Conservation (phyloP, 169 alveolate genomes). For the Plasmodium malariae region DNA sequence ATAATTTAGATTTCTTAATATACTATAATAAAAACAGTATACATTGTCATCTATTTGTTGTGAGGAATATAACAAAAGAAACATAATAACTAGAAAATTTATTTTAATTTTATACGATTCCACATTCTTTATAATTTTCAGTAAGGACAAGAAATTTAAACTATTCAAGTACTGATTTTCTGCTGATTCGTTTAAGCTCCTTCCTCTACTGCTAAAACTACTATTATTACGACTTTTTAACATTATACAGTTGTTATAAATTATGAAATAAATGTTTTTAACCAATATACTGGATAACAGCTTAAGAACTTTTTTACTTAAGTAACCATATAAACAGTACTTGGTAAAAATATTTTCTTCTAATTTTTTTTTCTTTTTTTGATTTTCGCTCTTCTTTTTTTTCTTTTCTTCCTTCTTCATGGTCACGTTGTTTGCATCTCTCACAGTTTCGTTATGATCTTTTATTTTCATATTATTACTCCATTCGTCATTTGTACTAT, state of each 20-base stretch:
- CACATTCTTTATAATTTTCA: conserved; percentile 53
- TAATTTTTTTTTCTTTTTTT: conserved; percentile 1
- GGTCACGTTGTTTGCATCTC: background rate
- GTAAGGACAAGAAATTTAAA: conserved; percentile 57
- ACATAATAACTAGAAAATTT: conserved; percentile 52
- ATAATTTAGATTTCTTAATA: conserved; percentile 45
- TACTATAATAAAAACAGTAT: conserved; percentile 56
- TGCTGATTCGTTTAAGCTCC: background rate
- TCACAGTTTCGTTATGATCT: background rate
- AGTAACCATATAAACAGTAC: conserved; percentile 32
- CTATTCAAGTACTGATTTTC: conserved; percentile 48
- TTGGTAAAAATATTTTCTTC: conserved; percentile 18
- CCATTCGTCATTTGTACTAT: background rate
- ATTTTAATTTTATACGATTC: conserved; percentile 67
- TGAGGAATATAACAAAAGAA: conserved; percentile 44
- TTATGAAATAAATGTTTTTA: conserved; percentile 60
- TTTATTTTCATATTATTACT: background rate
- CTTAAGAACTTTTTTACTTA: conserved; percentile 41
- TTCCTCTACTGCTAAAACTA: background rate
- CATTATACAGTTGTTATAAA: conserved; percentile 13
- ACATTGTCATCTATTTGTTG: conserved; percentile 58
- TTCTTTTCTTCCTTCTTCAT: background rate
- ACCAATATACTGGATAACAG: conserved; percentile 61
- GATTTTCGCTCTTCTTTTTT: background rate
- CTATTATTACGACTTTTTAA: conserved; percentile 12